Conservation (phyloP, 176 grass and related monocot species). For the Olyra latifolia region DNA sequence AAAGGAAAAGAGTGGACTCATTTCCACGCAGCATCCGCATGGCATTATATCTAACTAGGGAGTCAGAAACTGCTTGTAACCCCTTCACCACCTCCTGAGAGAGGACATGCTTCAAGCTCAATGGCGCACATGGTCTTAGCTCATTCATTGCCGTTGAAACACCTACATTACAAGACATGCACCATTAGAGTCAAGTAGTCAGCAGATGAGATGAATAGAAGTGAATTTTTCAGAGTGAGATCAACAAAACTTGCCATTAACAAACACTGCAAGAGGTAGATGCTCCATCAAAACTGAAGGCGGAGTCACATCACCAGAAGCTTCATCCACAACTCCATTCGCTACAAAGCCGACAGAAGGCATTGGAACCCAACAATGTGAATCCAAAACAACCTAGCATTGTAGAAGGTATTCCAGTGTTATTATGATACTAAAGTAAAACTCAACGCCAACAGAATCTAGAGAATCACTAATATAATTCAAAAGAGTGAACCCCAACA, state of each 20-base stretch:
- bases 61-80: conserved; percentile 82
- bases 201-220: conserved; percentile 12
- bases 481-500: background rate
- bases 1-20: conserved; percentile 82
- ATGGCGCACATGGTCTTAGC: conserved; percentile 78
- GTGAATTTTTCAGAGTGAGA: background rate
- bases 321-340: conserved; percentile 83
- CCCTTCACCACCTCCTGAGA: conserved; percentile 87
- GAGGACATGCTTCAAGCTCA: conserved; percentile 81
- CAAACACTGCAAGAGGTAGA: conserved; percentile 95
- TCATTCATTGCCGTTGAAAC: conserved; percentile 96
- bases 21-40: conserved; percentile 90
- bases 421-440: background rate
- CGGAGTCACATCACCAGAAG: conserved; percentile 74
- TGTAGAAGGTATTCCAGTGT: background rate
- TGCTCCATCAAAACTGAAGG: conserved; percentile 98
- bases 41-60: conserved; percentile 93
- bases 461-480: background rate
- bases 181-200: background rate
- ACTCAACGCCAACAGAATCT: background rate
- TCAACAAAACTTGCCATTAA: conserved; percentile 64
- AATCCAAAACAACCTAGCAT: conserved; percentile 84
- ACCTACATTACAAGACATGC: conserved; percentile 52
- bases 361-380: conserved; percentile 93
- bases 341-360: conserved; percentile 94